Base-by-base conservation (phyloP, 805 yeast genomes). In the Candida piceae region DNA sequence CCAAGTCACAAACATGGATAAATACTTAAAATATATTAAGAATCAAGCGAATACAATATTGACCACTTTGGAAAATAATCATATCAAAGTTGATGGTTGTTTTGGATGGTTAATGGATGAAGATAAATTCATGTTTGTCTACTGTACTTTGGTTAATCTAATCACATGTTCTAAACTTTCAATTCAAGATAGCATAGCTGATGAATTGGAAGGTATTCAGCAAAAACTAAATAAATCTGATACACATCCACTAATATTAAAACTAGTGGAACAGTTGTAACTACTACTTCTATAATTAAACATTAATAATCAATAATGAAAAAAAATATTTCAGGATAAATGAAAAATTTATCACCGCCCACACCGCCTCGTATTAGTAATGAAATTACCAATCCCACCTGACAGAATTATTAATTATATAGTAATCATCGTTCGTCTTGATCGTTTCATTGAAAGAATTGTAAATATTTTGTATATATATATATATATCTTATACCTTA, bases 61-160 rank as follows among this genome's bases (percentile, higher is more conserved):
- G 10, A 6, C 5, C 7, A 36, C 50, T 5, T 26, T 48, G 4
- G 16, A 31, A 5, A 20, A 25, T 2, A 17, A 36, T 1, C 16
- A 18, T 1, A 7, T 35, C 4, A 16, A 7, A 16, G 44, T 19
- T 4, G 62, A 63, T 33, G 62, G 62, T 0, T 49, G 60, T 33
- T 44, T 55, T 31, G 65, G 66, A 4, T 50, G 58, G 51, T 40
- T 55, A 7, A 43, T 49, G 16, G 49, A 55, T 24, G 57, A 48
- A 16, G 38, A 35, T 3, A 49, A 44, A 16, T 53, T 57, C 36
- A 43, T 45, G 23, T 44, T 44, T 24, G 39, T 52, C 11, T 54
- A 48, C 25, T 44, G 52, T 30, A 42, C 36, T 13, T 19, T 56
- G 2, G 10, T 46, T 9, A 22, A 34, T 7, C 21, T 43, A 10